Evolutionary conservation across 148 eudicot genomes (phyloP), one percentile per base, ranked within the genome.

Genomic region (Talinum fruticosum): DNA sequence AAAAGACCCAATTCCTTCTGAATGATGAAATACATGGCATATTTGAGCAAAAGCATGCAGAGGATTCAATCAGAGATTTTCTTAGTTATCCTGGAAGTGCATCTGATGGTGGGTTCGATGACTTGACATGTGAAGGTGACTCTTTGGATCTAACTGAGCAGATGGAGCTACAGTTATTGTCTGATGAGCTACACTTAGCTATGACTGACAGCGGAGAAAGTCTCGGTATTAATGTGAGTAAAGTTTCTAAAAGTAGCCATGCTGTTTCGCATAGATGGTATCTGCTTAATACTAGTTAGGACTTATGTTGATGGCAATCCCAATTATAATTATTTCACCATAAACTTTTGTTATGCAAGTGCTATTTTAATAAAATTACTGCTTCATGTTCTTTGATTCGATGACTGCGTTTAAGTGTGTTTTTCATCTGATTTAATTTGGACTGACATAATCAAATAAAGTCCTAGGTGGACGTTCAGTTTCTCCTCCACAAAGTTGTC

Each of bases 191-290:
- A 21, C 73, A 83, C 59, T 66, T 86, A 15, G 86, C 88, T 57
- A 78, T 86, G 35, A 83, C 84, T 49, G 85, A 79, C 74, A 78
- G 51, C 24, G 86, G 80, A 78, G 88, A 86, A 76, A 86, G 72
- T 69, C 88, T 84, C n/a, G 76, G 84, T 66, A 76, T 86, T 14
- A 78, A 86, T 83, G 88, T 86, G 76, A 86, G 88, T 78, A 30
- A 16, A 34, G 2, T 59, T 62, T 44, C 24, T 37, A 34, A 24
- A 66, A 47, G 30, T 73, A 62, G 14, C 16, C 21, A 4, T 68
- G 29, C 37, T 53, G 29, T 53, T 53, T 71, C 5, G 10, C 4
- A 28, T 13, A 13, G 29, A 65, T 23, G 10, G 49, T 69, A 16
- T 69, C 49, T 35, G 26, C 2, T 69, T n/a, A n/a, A n/a, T n/a